Base-by-base conservation (phyloP, 2,329 filamentous ascomycete species). In the Colletotrichum tropicicola region DNA sequence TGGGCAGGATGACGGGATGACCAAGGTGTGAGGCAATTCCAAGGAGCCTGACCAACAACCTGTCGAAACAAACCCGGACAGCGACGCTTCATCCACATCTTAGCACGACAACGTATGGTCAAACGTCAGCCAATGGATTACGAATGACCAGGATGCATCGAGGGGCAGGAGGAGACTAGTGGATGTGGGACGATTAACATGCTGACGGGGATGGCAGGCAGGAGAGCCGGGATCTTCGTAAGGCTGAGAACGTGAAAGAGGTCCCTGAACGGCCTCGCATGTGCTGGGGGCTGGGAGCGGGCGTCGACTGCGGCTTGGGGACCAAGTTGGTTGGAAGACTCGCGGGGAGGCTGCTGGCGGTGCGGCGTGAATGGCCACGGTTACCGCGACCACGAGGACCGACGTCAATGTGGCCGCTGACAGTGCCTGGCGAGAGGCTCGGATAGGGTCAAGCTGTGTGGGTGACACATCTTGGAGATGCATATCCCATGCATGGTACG, bases 151-250 rank as follows among this genome's bases (percentile, higher is more conserved):
- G 64, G 65, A 52, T 28, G 30, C 10, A 27, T 17, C 15, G 21
- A 43, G 35, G 47, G 27, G 32, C 10, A 30, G 15, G 35, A 23
- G 35, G 19, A n/a, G 13, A n/a, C 64, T 65, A 67, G 64, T 52
- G 59, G 55, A 44, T 53, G 51, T 32, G 48, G 45, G 37, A 23
- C 43, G 55, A 66, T 63, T 58, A 63, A 59, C 48, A 57, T 63
- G 58, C 58, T 68, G 54, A 59, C 62, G 41, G 41, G 57, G 47
- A 21, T 25, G 43, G 53, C 48, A 49, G 39, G 48, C 32, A 30
- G 28, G 53, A 52, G 32, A 45, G 35, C 53, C 45, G 44, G 49
- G 63, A 63, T 68, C 49, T 66, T 65, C 53, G 54, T 68, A 68
- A 68, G 66, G 66, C 66, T 68, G 66, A 68, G 32, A 43, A 27